Conservation (phyloP, 139 green algal species). For the Diplosphaera chodatii region DNA sequence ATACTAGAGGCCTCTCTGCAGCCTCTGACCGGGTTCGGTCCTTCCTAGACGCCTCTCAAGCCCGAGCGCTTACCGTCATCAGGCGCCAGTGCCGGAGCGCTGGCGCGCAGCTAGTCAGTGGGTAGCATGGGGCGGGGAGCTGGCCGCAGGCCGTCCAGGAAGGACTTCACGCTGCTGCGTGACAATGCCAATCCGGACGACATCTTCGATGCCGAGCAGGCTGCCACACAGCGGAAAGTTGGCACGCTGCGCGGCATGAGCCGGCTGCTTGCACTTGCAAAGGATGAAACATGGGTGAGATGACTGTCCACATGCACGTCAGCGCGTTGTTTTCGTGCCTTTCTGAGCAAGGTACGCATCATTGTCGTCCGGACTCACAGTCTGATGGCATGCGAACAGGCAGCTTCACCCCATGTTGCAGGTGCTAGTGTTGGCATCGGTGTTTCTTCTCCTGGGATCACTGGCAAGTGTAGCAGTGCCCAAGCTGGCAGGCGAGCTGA, state of each 20-base stretch:
- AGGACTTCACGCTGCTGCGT: constrained; percentile 20
- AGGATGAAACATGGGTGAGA: constrained; percentile 16
- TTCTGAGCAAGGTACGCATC: too few relatives aligned
- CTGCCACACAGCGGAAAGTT: neutral
- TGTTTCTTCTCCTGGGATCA: constrained; percentile 16
- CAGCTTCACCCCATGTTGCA: neutral
- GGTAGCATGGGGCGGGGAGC: neutral
- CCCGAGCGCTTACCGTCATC: too few relatives aligned
- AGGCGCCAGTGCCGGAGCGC: too few relatives aligned
- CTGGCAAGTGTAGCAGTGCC: constrained; percentile 33
- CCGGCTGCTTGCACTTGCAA: constrained; percentile 20
- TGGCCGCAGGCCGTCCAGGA: neutral
- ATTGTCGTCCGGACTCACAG: too few relatives aligned
- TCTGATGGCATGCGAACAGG: too few relatives aligned
- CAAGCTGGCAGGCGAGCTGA: constrained; percentile 39
- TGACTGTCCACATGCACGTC: too few relatives aligned
- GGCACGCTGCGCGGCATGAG: neutral
- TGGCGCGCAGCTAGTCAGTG: too few relatives aligned
- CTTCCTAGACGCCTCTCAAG: too few relatives aligned
- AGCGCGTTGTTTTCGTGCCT: too few relatives aligned
- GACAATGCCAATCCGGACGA: constrained; percentile 5
- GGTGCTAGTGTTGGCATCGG: constrained; percentile 18
- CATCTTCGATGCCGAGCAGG: constrained; percentile 6
- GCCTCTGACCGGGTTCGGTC: too few relatives aligned
- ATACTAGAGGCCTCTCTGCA: too few relatives aligned